Evolutionary conservation across 495 filamentous ascomycete species (phyloP).

Genomic region (Xylaria scruposa): DNA sequence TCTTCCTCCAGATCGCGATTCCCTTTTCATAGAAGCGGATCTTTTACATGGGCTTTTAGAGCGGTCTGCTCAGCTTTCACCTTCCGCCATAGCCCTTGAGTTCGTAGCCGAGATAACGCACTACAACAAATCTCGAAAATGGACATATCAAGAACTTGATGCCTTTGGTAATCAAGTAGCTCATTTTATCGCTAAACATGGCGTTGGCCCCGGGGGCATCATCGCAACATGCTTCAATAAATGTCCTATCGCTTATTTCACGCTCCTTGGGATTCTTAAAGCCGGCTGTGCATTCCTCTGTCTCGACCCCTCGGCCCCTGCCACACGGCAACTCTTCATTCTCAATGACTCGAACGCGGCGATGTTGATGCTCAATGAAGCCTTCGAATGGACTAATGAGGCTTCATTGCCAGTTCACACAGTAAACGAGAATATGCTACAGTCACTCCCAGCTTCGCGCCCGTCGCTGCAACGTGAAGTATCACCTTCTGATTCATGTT

Average conservation of each 20-base stretch:
- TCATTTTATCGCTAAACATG: slow-evolving; percentile 51
- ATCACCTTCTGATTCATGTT: slow-evolving; percentile 61
- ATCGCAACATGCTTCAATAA: slow-evolving; percentile 82
- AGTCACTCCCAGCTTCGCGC: slow-evolving; percentile 30
- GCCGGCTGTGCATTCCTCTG: slow-evolving; percentile 84
- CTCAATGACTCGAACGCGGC: slow-evolving; percentile 64
- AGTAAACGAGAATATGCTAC: slow-evolving; percentile 46
- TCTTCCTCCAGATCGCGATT: slow-evolving; percentile 54
- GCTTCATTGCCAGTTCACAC: slow-evolving; percentile 41
- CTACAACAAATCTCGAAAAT: slow-evolving; percentile 48
- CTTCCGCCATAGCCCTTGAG: slow-evolving; percentile 60
- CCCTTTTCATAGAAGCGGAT: slow-evolving; percentile 49
- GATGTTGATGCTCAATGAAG: slow-evolving; percentile 53
- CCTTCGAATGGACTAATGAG: slow-evolving; percentile 38
- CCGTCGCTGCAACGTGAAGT: slow-evolving; percentile 34
- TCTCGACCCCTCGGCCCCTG: slow-evolving; percentile 68
- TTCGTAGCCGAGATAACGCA: slow-evolving; percentile 57
- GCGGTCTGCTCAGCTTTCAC: slow-evolving; percentile 48
- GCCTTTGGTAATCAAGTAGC: slow-evolving; percentile 66
- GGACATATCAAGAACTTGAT: slow-evolving; percentile 70
- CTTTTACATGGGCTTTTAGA: slow-evolving; percentile 73
- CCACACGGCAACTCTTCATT: slow-evolving; percentile 69
- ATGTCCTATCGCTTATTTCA: slow-evolving; percentile 76
- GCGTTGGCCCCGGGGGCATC: slow-evolving; percentile 56
- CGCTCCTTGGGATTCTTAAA: slow-evolving; percentile 81